Percentiles rank a stretch among this genome's conserved stretches.
phyloP scores from a whole-genome alignment of 768 basidiomycete genomes.

The Mycena crocata region DNA sequence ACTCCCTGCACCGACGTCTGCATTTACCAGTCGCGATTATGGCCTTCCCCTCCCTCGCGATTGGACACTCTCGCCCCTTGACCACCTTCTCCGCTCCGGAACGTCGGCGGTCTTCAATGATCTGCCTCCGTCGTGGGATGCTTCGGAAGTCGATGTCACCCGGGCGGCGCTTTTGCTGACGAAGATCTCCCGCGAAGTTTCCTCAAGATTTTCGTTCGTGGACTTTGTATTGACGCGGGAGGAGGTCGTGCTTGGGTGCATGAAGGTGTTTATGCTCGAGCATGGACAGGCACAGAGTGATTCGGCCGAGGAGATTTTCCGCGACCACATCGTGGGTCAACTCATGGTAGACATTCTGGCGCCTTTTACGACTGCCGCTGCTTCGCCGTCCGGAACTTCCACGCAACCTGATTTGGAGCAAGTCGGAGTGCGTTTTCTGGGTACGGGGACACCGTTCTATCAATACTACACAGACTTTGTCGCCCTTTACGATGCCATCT shows the following conservation, averaged over 20 bases:
- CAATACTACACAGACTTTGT: slow-evolving; percentile 95
- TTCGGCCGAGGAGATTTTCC: slow-evolving; percentile 77
- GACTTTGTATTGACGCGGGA: slow-evolving; percentile 61
- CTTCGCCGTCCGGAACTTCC: slow-evolving; percentile 33
- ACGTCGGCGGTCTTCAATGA: slow-evolving; percentile 74
- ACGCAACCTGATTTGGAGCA: slow-evolving; percentile 57
- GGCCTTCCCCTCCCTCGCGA: slow-evolving; percentile 65
- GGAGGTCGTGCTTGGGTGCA: slow-evolving; percentile 79
- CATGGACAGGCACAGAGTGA: slow-evolving; percentile 73
- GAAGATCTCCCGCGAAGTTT: slow-evolving; percentile 58
- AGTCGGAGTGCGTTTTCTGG: slow-evolving; percentile 70
- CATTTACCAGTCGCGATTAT: slow-evolving; percentile 38
- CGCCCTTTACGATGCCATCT: slow-evolving; percentile 90
- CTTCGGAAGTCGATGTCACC: slow-evolving; percentile 82
- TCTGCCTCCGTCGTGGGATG: slow-evolving; percentile 79
- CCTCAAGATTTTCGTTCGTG: slow-evolving; percentile 54
- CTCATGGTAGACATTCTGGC: slow-evolving; percentile 71
- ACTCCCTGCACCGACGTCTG: slow-evolving; percentile 43
- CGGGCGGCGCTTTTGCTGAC: slow-evolving; percentile 76
- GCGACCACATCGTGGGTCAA: slow-evolving; percentile 71
- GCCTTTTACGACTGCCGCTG: slow-evolving; percentile 61
- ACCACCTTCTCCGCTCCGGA: slow-evolving; percentile 85
- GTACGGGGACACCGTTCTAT: slow-evolving; percentile 82
- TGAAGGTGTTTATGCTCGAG: slow-evolving; percentile 97
- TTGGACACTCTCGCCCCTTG: slow-evolving; percentile 77